These are phyloP conservation scores for Orbilia ellipsospora DNA, from an alignment of 2,329 filamentous ascomycete genomes.

Conservation along the genomic window DNA sequence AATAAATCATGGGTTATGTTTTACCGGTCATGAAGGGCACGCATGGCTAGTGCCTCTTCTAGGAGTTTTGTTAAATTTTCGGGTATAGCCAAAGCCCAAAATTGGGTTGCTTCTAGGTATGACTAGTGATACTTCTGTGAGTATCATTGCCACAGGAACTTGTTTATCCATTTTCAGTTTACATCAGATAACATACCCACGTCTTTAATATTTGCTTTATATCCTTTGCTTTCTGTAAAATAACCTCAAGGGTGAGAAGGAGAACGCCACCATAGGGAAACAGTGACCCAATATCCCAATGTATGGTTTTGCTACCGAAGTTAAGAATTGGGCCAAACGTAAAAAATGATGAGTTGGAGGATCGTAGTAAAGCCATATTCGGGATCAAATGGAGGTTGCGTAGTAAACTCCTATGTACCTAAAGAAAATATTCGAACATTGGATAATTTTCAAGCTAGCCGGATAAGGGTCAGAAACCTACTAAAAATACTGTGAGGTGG, in stretches of 20 bases:
- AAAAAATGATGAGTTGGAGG: slow-evolving; percentile 8
- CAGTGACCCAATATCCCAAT: slow-evolving; percentile 18
- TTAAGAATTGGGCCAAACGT: slow-evolving; percentile 13
- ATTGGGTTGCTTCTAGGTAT: not conserved
- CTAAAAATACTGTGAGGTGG: not conserved
- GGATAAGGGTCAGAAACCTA: not conserved
- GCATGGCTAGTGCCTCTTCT: slow-evolving; percentile 16
- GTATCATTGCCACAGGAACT: not conserved
- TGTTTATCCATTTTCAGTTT: not conserved
- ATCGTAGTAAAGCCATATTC: slow-evolving; percentile 15
- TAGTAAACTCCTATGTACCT: slow-evolving; percentile 23
- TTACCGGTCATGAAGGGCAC: slow-evolving; percentile 24
- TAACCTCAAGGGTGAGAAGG: slow-evolving; percentile 23
- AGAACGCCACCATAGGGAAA: slow-evolving; percentile 16
- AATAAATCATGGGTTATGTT: not conserved
- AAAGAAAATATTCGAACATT: not conserved
- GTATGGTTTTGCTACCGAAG: not conserved
- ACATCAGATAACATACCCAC: not conserved
- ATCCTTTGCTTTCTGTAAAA: slow-evolving; percentile 4
- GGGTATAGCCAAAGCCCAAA: slow-evolving; percentile 20
- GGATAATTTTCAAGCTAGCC: too few species aligned
- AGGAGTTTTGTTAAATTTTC: slow-evolving; percentile 19
- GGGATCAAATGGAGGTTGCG: slow-evolving; percentile 38
- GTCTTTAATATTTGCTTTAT: slow-evolving; percentile 4
- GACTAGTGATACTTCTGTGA: not conserved